A percentile compares a stretch with the other conserved stretches of the same genome.
Conservation (phyloP, 352 stramenopile species). For the Phytophthora aleatoria region DNA sequence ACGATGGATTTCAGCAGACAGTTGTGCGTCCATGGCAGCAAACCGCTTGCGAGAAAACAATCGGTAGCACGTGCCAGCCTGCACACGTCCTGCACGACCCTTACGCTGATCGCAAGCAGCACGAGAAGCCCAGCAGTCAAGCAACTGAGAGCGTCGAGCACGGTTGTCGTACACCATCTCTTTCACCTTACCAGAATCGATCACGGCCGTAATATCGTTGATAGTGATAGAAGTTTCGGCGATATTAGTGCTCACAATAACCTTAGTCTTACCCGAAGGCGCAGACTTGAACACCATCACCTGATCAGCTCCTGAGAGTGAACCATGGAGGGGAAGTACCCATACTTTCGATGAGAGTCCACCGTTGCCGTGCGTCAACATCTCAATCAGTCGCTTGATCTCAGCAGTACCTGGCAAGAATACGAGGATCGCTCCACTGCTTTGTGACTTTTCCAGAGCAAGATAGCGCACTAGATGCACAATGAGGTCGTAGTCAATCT, state of each 20-base stretch:
- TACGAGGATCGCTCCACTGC: conserved; percentile 67
- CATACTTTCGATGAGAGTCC: conserved; percentile 58
- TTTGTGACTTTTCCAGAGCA: conserved; percentile 31
- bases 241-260: conserved; percentile 90
- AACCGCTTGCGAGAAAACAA: conserved; percentile 77
- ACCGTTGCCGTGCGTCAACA: conserved; percentile 40
- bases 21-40: conserved; percentile 61
- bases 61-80: conserved; percentile 77
- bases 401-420: conserved; percentile 84
- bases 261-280: conserved; percentile 72
- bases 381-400: conserved; percentile 83
- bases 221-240: conserved; percentile 92
- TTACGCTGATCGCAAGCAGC: conserved; percentile 85
- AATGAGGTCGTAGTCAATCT: conserved; percentile 95
- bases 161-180: conserved; percentile 88
- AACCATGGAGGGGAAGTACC: conserved; percentile 77
- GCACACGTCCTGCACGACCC: conserved; percentile 81
- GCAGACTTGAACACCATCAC: conserved; percentile 72
- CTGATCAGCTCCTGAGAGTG: conserved; percentile 75
- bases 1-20: conserved; percentile 89
- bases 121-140: conserved; percentile 83
- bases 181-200: conserved; percentile 88
- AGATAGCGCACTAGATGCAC: conserved; percentile 86
- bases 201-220: conserved; percentile 86
- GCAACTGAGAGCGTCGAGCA: conserved; percentile 71